Percentiles rank a stretch among this genome's conserved stretches.
These are phyloP conservation scores for Guyanaporus albipodus DNA, from an alignment of 768 basidiomycete genomes.

Conservation along the genomic window DNA sequence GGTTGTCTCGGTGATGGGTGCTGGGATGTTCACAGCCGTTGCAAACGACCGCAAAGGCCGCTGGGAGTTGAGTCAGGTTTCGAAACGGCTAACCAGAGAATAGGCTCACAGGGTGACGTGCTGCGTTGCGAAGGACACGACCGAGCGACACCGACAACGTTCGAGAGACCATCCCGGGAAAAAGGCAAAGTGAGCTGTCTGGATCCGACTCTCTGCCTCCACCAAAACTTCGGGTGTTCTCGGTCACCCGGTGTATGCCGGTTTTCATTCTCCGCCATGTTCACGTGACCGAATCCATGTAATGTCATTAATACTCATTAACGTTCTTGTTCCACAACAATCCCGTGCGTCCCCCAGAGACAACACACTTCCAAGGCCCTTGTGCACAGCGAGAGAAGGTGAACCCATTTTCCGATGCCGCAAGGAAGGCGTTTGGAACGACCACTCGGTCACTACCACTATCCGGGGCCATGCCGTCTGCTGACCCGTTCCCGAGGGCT, in stretches of 20 bases:
- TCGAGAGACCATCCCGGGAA: slow-evolving; percentile 41
- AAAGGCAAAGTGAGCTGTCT: slow-evolving; percentile 17
- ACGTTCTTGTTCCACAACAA: slow-evolving; percentile 22
- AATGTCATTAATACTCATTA: too few relatives aligned
- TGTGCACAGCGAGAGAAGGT: slow-evolving; percentile 32
- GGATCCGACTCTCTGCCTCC: neutral
- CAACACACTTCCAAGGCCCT: slow-evolving; percentile 39
- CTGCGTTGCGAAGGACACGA: slow-evolving; percentile 37
- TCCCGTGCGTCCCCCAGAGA: slow-evolving; percentile 32
- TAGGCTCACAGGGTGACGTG: slow-evolving; percentile 35
- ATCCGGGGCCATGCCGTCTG: neutral
- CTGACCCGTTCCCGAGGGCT: neutral
- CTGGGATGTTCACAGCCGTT: slow-evolving; percentile 58
- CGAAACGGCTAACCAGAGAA: neutral
- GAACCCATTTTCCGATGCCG: slow-evolving; percentile 54
- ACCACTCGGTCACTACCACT: neutral
- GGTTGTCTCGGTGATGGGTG: slow-evolving; percentile 85
- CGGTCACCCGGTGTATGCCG: slow-evolving; percentile 26
- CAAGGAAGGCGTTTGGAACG: slow-evolving; percentile 35
- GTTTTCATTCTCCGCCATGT: slow-evolving; percentile 19
- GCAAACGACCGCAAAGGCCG: slow-evolving; percentile 67
- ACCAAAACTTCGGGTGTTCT: slow-evolving; percentile 31
- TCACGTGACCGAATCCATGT: slow-evolving; percentile 8
- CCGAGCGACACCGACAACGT: slow-evolving; percentile 43
- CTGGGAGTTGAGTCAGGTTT: slow-evolving; percentile 25